Conservation (phyloP, 768 basidiomycete genomes). For the Infundibulicybe gibba region DNA sequence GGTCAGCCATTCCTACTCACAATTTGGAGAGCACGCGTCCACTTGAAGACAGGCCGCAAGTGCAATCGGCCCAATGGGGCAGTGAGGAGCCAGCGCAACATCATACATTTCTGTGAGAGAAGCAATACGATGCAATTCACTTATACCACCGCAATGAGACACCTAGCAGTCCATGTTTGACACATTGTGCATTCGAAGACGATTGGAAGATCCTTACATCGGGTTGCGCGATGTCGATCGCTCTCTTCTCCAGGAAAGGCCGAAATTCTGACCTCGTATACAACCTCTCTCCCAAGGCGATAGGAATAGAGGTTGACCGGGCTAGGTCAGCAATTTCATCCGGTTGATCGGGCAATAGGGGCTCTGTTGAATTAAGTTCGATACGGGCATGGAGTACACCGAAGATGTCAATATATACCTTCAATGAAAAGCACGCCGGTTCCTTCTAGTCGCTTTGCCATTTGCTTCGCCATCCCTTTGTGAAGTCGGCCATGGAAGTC, state of each 20-base stretch:
- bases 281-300: constrained; percentile 62
- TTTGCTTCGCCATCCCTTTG: constrained; percentile 66
- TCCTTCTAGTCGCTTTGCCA: constrained; percentile 58
- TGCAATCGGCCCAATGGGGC: constrained; percentile 68
- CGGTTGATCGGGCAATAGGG: constrained; percentile 56
- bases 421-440: constrained; percentile 64
- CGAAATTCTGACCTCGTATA: constrained; percentile 61
- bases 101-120: constrained; percentile 65
- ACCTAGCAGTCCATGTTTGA: constrained; percentile 26
- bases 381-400: not conserved
- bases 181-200: not conserved
- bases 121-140: constrained; percentile 55
- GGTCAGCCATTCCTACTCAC: constrained; percentile 25
- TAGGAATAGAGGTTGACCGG: constrained; percentile 51
- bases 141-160: constrained; percentile 59
- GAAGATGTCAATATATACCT: constrained; percentile 27
- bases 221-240: constrained; percentile 68
- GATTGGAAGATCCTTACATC: constrained; percentile 36
- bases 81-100: constrained; percentile 69
- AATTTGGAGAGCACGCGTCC: constrained; percentile 55
- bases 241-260: constrained; percentile 60
- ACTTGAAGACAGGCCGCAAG: constrained; percentile 70
- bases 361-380: constrained; percentile 30
- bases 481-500: constrained; percentile 73
- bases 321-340: constrained; percentile 61